phyloP scores from a whole-genome alignment of 495 filamentous ascomycete species.

The Pseudomonodictys pantanalensis region DNA sequence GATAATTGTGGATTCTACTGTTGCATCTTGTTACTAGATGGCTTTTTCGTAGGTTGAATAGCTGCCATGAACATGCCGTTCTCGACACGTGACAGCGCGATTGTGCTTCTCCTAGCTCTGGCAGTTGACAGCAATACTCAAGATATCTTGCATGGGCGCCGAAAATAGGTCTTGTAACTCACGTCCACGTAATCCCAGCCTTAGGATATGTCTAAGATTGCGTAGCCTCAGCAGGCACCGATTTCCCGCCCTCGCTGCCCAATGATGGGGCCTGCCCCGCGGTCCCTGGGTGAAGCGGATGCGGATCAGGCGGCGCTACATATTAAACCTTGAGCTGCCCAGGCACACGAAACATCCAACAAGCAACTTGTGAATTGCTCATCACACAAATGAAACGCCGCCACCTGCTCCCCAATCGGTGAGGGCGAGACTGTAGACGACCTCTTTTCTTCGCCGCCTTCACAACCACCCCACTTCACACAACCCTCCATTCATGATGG shows the following conservation, averaged over 20 bases:
- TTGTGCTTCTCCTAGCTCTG: not conserved
- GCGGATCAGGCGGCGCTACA: conserved; percentile 4
- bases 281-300: conserved; percentile 18
- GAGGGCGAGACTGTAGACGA: not conserved
- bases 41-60: not conserved
- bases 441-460: not conserved
- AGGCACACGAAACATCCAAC: conserved; percentile 9
- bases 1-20: not conserved
- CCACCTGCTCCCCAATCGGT: conserved; percentile 12
- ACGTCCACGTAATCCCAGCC: too few species aligned
- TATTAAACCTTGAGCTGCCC: conserved; percentile 1
- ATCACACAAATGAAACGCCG: conserved; percentile 24
- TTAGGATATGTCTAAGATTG: too few species aligned
- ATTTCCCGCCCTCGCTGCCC: not conserved
- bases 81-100: not conserved
- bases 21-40: not conserved
- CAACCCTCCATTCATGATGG: conserved; percentile 15
- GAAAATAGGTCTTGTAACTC: too few species aligned
- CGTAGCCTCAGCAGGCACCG: not conserved
- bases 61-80: too few species aligned
- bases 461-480: not conserved
- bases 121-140: too few species aligned
- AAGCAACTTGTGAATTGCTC: conserved; percentile 1
- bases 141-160: too few species aligned
- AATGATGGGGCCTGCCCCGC: conserved; percentile 9